These are phyloP conservation scores for Lathyrus tuberosus DNA, from an alignment of 306 rosid species.

Conservation along the genomic window DNA sequence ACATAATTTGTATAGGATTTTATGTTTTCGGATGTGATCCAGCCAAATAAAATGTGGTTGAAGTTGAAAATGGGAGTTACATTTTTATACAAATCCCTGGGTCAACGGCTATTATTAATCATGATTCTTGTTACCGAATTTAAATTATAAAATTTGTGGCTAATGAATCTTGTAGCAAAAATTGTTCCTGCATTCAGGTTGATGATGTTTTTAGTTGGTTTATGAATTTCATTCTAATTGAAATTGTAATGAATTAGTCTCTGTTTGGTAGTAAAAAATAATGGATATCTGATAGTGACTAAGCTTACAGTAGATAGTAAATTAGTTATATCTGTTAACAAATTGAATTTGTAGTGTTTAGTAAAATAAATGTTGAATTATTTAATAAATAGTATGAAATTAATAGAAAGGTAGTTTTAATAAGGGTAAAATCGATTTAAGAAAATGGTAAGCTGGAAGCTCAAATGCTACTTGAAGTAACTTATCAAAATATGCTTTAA, in stretches of 20 bases:
- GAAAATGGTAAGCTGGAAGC: too few relatives aligned
- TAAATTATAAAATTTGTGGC: conserved; percentile 8
- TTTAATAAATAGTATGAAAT: too few relatives aligned
- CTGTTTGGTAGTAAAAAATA: too few relatives aligned
- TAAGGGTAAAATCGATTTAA: too few relatives aligned
- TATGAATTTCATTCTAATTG: neutral
- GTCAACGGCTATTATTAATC: conserved; percentile 2
- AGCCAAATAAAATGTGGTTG: conserved; percentile 26
- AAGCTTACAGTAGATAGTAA: too few relatives aligned
- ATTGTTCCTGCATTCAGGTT: conserved; percentile 13
- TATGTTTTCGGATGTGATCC: conserved; percentile 21
- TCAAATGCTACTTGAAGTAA: too few relatives aligned
- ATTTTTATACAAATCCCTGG: conserved; percentile 2
- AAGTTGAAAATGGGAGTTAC: conserved; percentile 19
- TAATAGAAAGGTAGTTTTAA: too few relatives aligned
- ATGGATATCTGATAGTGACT: too few relatives aligned
- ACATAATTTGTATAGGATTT: neutral
- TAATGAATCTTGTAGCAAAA: conserved; percentile 20
- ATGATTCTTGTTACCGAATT: conserved; percentile 8
- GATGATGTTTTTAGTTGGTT: conserved; percentile 9
- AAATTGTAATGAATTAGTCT: conserved; percentile 10
- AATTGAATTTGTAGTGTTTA: too few relatives aligned
- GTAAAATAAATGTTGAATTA: too few relatives aligned
- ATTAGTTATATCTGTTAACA: too few relatives aligned
- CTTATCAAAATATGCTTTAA: too few relatives aligned